phyloP scores from a whole-genome alignment of 305 asterid genomes.

The Withania somnifera region DNA sequence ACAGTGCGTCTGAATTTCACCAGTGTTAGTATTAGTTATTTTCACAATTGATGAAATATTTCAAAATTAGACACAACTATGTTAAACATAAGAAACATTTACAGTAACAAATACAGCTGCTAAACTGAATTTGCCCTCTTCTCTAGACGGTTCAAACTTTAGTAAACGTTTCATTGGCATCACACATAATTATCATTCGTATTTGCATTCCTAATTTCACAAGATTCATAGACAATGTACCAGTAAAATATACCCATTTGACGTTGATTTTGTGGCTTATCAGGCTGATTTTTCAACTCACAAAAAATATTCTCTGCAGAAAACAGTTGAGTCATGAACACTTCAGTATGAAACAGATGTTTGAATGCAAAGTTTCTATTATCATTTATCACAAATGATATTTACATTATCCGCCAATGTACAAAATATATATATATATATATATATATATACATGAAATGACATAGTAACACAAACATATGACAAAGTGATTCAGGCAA shows the following conservation, averaged over 20 bases:
- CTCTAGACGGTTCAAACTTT: not conserved
- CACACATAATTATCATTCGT: not conserved
- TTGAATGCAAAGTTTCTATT: not conserved
- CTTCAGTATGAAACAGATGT: not conserved
- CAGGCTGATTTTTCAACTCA: not conserved
- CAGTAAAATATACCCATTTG: not conserved
- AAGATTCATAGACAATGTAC: not conserved
- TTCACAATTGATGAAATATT: not conserved
- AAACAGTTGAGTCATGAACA: not conserved
- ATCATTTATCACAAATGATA: not conserved
- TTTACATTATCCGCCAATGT: not conserved
- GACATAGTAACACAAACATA: not conserved
- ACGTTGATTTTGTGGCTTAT: not conserved
- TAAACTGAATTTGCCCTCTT: not conserved
- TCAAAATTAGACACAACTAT: not conserved
- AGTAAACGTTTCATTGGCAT: not conserved
- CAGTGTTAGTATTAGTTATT: not conserved
- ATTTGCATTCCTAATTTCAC: not conserved
- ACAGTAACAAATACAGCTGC: not conserved
- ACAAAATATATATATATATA: not conserved
- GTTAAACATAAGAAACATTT: not conserved
- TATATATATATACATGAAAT: not conserved
- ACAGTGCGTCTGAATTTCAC: not conserved
- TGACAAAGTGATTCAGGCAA: not conserved
- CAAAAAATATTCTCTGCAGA: not conserved